Conservation (phyloP, 148 eudicot genomes). For the Euryodendron excelsum region DNA sequence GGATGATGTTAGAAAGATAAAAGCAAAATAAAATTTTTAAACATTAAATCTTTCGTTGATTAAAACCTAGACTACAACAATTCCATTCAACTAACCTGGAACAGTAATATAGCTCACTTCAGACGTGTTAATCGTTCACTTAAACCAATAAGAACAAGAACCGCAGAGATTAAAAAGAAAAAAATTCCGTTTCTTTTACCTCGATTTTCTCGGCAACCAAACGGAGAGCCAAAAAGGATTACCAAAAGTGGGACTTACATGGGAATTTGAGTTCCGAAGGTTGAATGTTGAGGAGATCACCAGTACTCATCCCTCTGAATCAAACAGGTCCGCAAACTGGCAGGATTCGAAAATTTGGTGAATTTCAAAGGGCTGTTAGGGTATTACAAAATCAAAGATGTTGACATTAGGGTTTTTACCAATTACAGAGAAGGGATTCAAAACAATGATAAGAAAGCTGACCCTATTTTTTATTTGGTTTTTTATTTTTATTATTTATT, state of each 20-base stretch:
- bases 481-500: no score
- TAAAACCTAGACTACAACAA: not conserved
- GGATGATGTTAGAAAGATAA: no score
- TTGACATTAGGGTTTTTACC: no score
- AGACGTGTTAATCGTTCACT: not conserved
- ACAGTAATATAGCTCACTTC: not conserved
- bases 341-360: no score
- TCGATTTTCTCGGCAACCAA: constrained; percentile 7
- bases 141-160: not conserved
- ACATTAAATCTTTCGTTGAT: not conserved
- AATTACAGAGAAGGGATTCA: no score
- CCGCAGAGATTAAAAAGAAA: not conserved
- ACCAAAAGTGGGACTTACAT: constrained; percentile 39
- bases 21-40: not conserved
- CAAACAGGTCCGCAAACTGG: not conserved
- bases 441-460: no score
- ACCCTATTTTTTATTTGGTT: no score
- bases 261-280: constrained; percentile 70
- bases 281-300: constrained; percentile 58
- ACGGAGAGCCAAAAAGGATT: not conserved
- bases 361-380: no score
- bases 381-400: no score
- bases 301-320: constrained; percentile 48
- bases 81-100: no score
- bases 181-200: not conserved